Evolutionary conservation across 31 red algal genomes (phyloP).

Genomic region (Endocladia muricata): DNA sequence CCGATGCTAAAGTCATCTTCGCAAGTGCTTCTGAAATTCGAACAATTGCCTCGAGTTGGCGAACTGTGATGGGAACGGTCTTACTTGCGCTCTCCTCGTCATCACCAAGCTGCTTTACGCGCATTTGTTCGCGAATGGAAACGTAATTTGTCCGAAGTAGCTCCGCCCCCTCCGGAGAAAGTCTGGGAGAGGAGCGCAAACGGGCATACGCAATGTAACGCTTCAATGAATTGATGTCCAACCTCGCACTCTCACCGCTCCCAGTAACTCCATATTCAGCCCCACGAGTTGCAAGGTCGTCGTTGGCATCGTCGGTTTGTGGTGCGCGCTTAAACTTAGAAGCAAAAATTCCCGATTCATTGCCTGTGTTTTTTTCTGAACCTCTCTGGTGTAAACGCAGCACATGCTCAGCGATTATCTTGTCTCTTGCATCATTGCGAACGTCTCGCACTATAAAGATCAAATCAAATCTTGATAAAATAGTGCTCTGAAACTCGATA

Average conservation of each 20-base stretch:
- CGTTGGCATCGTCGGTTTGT: not conserved
- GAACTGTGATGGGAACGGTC: conserved; percentile 90
- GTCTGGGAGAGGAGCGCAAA: conserved; percentile 65
- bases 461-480: conserved; percentile 96
- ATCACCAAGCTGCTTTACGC: conserved; percentile 50
- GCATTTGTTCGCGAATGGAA: conserved; percentile 88
- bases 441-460: conserved; percentile 98
- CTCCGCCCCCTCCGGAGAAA: conserved; percentile 82
- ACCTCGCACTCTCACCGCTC: conserved; percentile 30
- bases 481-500: conserved; percentile 97
- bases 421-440: conserved; percentile 79
- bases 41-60: conserved; percentile 93
- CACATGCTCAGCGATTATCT: conserved; percentile 86
- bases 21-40: conserved; percentile 91
- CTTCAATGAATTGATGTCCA: conserved; percentile 86
- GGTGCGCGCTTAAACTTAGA: not conserved
- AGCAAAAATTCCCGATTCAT: not conserved
- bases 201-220: conserved; percentile 92
- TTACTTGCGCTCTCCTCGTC: conserved; percentile 41
- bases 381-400: conserved; percentile 86
- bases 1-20: conserved; percentile 83
- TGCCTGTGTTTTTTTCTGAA: conserved; percentile 20
- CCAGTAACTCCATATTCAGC: conserved; percentile 39
- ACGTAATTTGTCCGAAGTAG: conserved; percentile 91
- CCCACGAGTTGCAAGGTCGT: not conserved